Percentiles rank a stretch among this genome's conserved stretches.
These are phyloP conservation scores for Taphrina flavorubra DNA, from an alignment of 1,139 yeast species.

Conservation along the genomic window DNA sequence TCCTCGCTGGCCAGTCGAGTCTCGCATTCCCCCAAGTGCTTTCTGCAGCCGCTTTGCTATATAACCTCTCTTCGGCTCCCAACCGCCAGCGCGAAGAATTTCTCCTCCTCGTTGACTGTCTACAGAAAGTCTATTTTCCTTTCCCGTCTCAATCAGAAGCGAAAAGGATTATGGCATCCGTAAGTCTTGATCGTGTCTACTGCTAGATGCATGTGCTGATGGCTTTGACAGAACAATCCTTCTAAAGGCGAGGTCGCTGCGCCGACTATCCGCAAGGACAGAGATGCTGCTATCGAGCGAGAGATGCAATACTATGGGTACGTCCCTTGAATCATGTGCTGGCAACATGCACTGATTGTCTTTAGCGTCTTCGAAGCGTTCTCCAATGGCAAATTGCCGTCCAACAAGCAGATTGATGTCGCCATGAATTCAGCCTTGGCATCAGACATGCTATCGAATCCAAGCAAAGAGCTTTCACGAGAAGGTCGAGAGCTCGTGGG, in stretches of 20 bases:
- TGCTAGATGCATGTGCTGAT: not conserved
- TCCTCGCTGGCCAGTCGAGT: not conserved
- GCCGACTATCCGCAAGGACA: constrained; percentile 42
- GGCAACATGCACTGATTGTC: not conserved
- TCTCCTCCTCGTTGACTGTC: not conserved
- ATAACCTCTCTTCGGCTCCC: not conserved
- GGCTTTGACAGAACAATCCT: constrained; percentile 16
- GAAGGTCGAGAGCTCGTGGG: constrained; percentile 44
- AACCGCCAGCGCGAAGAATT: not conserved
- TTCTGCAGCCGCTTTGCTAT: not conserved
- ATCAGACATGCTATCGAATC: constrained; percentile 41
- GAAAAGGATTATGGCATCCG: constrained; percentile 19
- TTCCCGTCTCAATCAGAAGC: not conserved
- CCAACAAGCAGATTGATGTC: constrained; percentile 46
- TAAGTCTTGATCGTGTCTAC: not conserved
- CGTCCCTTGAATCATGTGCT: not conserved
- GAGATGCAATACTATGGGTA: constrained; percentile 45
- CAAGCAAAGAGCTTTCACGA: constrained; percentile 42
- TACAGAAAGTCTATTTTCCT: not conserved
- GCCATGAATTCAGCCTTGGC: constrained; percentile 45
- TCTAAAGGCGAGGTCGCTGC: constrained; percentile 41
- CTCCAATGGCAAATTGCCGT: constrained; percentile 46
- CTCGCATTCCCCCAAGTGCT: constrained; percentile 3
- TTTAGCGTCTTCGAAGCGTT: constrained; percentile 41
- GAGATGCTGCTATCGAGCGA: constrained; percentile 45